Conservation (phyloP, 208 protist genomes). For the Crithidia fasciculata region DNA sequence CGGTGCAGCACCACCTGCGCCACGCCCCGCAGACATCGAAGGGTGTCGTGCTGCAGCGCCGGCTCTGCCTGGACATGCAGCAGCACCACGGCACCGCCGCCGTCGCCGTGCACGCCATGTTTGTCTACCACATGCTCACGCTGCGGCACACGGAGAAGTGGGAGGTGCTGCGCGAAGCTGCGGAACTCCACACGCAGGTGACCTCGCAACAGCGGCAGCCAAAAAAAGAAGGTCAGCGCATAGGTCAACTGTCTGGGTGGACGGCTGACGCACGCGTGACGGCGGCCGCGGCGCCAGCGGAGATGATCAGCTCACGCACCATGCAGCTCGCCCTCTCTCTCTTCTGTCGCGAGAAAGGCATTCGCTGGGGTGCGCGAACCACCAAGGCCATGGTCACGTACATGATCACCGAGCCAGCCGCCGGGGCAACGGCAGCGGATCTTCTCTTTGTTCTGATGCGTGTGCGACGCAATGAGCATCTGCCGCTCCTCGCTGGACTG, state of each 20-base stretch:
- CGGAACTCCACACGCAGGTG: conserved; percentile 3
- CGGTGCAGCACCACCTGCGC: conserved; percentile 31
- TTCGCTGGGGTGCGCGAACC: conserved; percentile 74
- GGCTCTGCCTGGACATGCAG: conserved; percentile 53
- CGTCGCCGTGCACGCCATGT: conserved; percentile 82
- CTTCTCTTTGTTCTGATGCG: conserved; percentile 68
- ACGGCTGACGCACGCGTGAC: not conserved
- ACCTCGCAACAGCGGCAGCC: not conserved
- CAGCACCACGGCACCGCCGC: conserved; percentile 33
- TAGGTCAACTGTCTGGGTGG: not conserved
- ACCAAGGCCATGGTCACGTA: conserved; percentile 55
- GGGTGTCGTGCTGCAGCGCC: conserved; percentile 76
- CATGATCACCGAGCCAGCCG: conserved; percentile 20
- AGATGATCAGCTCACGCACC: conserved; percentile 59
- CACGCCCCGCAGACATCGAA: conserved; percentile 48
- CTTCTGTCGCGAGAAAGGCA: conserved; percentile 68
- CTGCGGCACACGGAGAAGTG: conserved; percentile 79
- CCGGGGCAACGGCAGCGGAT: conserved; percentile 30
- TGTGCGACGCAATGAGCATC: conserved; percentile 57
- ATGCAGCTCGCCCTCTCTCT: conserved; percentile 55
- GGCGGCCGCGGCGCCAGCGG: conserved; percentile 12
- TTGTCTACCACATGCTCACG: conserved; percentile 81
- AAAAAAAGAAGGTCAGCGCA: not conserved
- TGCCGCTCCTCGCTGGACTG: conserved; percentile 40
- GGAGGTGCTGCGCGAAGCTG: conserved; percentile 65